Percentiles rank a stretch among this genome's conserved stretches.
phyloP scores from a whole-genome alignment of 495 filamentous ascomycete genomes.

The Penicillium daleae region DNA sequence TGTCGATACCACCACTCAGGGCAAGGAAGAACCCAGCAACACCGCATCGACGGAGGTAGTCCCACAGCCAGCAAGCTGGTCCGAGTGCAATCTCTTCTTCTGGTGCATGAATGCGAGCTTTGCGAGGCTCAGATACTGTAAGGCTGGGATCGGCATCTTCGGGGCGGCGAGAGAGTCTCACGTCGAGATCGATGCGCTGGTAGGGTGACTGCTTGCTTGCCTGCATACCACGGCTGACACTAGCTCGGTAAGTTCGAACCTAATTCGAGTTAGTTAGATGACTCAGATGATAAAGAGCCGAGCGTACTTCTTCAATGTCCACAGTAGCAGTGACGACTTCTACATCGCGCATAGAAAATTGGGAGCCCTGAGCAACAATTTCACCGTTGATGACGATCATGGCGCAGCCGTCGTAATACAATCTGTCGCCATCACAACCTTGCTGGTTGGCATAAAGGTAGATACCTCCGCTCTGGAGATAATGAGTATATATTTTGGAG shows the following conservation, averaged over 20 bases:
- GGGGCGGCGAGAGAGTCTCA: conserved; percentile 36
- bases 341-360: conserved; percentile 80
- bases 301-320: conserved; percentile 75
- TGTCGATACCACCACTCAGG: conserved; percentile 74
- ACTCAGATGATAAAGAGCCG: conserved; percentile 16
- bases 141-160: conserved; percentile 46
- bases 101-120: conserved; percentile 59
- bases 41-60: conserved; percentile 72
- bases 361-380: conserved; percentile 69
- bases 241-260: conserved; percentile 43
- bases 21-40: conserved; percentile 62
- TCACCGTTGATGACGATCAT: conserved; percentile 79
- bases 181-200: conserved; percentile 43
- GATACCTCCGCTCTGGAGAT: conserved; percentile 64
- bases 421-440: conserved; percentile 72
- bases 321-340: conserved; percentile 82
- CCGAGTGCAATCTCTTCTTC: conserved; percentile 79
- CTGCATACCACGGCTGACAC: conserved; percentile 44
- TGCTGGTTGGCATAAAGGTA: conserved; percentile 78
- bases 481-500: neutral
- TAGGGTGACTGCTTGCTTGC: conserved; percentile 41
- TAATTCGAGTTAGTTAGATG: neutral
- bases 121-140: conserved; percentile 44
- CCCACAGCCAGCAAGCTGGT: conserved; percentile 80
- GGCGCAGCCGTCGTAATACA: conserved; percentile 73